These are phyloP conservation scores for Talaromyces liani DNA, from an alignment of 495 filamentous ascomycete species.

Conservation along the genomic window DNA sequence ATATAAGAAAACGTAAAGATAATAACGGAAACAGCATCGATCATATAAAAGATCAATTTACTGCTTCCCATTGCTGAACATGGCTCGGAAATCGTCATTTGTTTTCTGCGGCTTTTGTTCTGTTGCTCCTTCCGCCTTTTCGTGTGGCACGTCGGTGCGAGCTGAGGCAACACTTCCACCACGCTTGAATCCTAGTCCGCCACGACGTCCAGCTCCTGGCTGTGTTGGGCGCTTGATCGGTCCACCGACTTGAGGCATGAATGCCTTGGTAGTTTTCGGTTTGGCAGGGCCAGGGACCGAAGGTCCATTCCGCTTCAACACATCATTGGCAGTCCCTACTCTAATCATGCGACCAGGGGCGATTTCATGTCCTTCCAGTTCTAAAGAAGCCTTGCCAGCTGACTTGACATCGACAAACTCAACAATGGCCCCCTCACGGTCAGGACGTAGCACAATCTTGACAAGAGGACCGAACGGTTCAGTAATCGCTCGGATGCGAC, in stretches of 20 bases:
- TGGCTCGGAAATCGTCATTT: constrained; percentile 81
- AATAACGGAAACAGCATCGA: not conserved
- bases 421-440: constrained; percentile 80
- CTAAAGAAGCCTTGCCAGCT: constrained; percentile 68
- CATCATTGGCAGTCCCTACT: constrained; percentile 60
- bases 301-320: constrained; percentile 40
- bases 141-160: constrained; percentile 25
- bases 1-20: not conserved
- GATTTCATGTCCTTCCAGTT: constrained; percentile 65
- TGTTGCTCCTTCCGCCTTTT: constrained; percentile 21
- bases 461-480: constrained; percentile 50
- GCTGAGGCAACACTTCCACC: constrained; percentile 30
- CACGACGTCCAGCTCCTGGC: constrained; percentile 43
- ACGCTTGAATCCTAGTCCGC: constrained; percentile 50
- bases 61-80: constrained; percentile 47
- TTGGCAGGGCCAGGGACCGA: constrained; percentile 16
- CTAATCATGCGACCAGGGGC: constrained; percentile 54
- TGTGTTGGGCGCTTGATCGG: constrained; percentile 52
- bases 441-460: constrained; percentile 54
- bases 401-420: constrained; percentile 66
- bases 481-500: constrained; percentile 50
- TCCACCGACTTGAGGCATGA: constrained; percentile 43
- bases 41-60: constrained; percentile 5
- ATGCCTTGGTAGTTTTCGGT: constrained; percentile 45
- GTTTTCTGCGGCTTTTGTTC: constrained; percentile 50